Evolutionary conservation across 164 flowering plant genomes (phyloP), one percentile per base, ranked within the genome.

Genomic region (Piper betle): DNA sequence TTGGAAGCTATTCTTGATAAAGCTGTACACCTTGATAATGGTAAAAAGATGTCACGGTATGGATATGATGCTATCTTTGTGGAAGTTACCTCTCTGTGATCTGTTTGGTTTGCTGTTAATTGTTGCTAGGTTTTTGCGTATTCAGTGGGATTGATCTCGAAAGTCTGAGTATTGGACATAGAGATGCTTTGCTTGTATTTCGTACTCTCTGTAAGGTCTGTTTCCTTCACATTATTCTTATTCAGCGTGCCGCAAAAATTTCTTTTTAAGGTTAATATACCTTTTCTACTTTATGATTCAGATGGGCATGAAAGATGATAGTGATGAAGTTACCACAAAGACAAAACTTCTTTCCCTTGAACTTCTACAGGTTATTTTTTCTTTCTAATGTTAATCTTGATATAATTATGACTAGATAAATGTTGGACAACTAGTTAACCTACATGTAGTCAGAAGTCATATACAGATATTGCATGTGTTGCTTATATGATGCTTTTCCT

Each of bases 291-390:
- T 57, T 46, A 58, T 59, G 37, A 59, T 78, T 66, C 82, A 94
- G 99, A 94, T 94, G 99, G 85, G 96, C 46, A 86, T 91, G 96
- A 94, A 94, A 77, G 99, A 91, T 75, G 97, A 88, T 58, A 87
- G 52, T 69, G 96, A 94, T 72, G 97, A 94, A 69, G 80, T 88
- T 59, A 81, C 97, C 13, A 75, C 75, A 61, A 94, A 84, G 83
- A 88, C 97, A 52, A 74, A 97, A 52, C 83, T 88, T 62, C 71
- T 94, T 67, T 94, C 99, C 65, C 95, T 91, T 52, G 99, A 94
- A 78, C 96, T 94, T 75, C 75, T 94, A 65, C 99, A 91, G 99
- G 99, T 94, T 68, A 48, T 10, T 56, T 68, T 55, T 16, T 46
- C 39, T 43, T n/a, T 41, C 5, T 3, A 4, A 25, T 58, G 4